phyloP scores from a whole-genome alignment of 2,329 filamentous ascomycete species.

The Calonectria honghensis region DNA sequence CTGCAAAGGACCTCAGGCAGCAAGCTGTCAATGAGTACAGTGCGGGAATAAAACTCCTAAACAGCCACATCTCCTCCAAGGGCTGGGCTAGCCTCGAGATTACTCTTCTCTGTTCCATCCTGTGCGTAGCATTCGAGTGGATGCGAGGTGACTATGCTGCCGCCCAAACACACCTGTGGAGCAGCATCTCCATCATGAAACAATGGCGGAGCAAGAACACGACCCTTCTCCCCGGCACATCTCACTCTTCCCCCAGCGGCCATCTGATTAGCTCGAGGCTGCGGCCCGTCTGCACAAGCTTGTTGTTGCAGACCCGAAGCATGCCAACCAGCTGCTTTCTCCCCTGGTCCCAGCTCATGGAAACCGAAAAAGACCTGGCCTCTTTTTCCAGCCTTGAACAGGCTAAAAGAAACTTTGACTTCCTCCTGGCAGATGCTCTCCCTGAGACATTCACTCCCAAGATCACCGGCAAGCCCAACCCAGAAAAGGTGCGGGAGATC shows the following conservation, averaged over 20 bases:
- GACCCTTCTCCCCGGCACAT: constrained; percentile 32
- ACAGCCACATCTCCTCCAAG: constrained; percentile 42
- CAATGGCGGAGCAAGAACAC: constrained; percentile 37
- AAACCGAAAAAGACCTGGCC: background rate
- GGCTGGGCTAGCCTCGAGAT: constrained; percentile 44
- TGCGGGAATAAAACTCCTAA: constrained; percentile 38
- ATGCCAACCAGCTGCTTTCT: constrained; percentile 30
- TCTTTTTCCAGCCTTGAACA: constrained; percentile 38
- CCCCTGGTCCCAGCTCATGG: constrained; percentile 25
- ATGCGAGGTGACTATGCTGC: constrained; percentile 43
- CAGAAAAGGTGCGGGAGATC: constrained; percentile 17
- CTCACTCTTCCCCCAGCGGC: constrained; percentile 43
- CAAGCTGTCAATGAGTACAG: constrained; percentile 41
- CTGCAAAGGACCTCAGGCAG: constrained; percentile 22
- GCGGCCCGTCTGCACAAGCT: constrained; percentile 39
- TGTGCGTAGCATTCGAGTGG: constrained; percentile 49
- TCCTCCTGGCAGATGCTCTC: constrained; percentile 36
- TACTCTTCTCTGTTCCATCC: constrained; percentile 44
- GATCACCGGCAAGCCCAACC: background rate
- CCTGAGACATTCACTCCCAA: constrained; percentile 33
- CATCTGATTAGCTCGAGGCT: constrained; percentile 41
- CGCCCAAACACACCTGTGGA: constrained; percentile 42
- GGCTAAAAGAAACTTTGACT: constrained; percentile 39
- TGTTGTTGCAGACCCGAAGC: constrained; percentile 41
- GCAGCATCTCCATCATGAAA: constrained; percentile 40